Evolutionary conservation across 768 basidiomycete species (phyloP), one percentile per base, ranked within the genome.

Genomic region (Termitomyces sp.): DNA sequence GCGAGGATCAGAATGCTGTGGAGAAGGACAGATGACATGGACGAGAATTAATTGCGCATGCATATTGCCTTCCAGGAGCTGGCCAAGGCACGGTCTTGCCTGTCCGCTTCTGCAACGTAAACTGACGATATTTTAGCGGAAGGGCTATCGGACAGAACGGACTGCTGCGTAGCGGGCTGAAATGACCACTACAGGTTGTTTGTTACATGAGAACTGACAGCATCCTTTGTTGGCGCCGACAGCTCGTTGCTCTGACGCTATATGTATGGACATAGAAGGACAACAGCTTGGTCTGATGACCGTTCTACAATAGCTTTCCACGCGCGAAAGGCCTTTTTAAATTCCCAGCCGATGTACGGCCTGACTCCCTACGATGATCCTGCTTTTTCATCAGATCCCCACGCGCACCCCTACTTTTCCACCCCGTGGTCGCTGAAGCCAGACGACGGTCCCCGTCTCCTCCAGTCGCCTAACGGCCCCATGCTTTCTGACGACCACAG

Each of bases 351-450:
- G 44, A 57, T 58, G 46, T 46, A 50, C 45, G 54, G 41, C 8
- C 45, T 47, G 34, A 41, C 27, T 27, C 3, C 39, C 54, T 44
- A 76, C 54, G 75, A 81, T 65, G 81, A 83, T 63, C 84, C 83
- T 52, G 84, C 84, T 0, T 86, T 86, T 73, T 84, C 84, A 62
- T 63, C 78, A 54, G 79, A 84, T 71, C 85, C 84, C 18, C 73
- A 72, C 55, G 65, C 74, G 4, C 73, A 86, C 69, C 85, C 83
- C 1, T 76, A 72, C 61, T 68, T 73, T 65, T 61, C 59, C 67
- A 68, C 72, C 58, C 65, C 64, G 65, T 67, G 70, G 59, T 61
- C 70, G 49, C 36, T 53, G 12, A 59, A 58, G 20, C 59, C 50
- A 31, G 45, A 57, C 51, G 69, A 69, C 36, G 53, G 64, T 44